Percentiles rank a stretch among this genome's conserved stretches.
phyloP scores from a whole-genome alignment of 352 stramenopile species.

The Pythium scleroteichum region DNA sequence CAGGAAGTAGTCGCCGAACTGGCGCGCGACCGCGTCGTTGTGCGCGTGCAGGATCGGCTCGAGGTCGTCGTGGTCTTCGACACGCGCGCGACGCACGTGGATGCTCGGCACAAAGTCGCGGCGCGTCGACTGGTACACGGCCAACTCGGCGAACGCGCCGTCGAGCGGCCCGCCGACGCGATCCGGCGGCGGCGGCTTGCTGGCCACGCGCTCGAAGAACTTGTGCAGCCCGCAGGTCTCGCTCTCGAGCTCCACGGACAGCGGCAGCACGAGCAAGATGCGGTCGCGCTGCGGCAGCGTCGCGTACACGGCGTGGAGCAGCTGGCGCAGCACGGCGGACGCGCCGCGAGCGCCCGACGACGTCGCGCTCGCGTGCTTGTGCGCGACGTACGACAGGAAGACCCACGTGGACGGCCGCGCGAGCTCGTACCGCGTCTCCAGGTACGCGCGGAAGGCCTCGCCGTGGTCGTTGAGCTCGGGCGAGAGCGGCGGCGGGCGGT shows the following conservation, averaged over 20 bases:
- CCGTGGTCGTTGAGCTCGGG: slow-evolving; percentile 34
- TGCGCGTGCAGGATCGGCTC: slow-evolving; percentile 67
- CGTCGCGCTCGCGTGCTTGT: slow-evolving; percentile 30
- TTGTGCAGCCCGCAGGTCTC: slow-evolving; percentile 55
- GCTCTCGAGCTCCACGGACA: slow-evolving; percentile 43
- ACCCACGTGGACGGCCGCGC: slow-evolving; percentile 44
- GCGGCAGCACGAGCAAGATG: slow-evolving; percentile 56
- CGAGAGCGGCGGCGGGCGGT: slow-evolving; percentile 45
- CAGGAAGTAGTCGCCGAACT: slow-evolving; percentile 92
- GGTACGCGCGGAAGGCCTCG: slow-evolving; percentile 37
- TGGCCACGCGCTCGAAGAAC: slow-evolving; percentile 42
- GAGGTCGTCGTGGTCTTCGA: slow-evolving; percentile 84
- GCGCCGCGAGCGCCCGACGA: slow-evolving; percentile 18
- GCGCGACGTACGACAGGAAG: slow-evolving; percentile 61
- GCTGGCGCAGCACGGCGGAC: slow-evolving; percentile 39
- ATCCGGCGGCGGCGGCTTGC: neutral
- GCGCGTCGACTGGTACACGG: slow-evolving; percentile 47
- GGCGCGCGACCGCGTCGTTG: slow-evolving; percentile 56
- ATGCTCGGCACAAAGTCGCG: slow-evolving; percentile 43
- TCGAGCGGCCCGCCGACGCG: slow-evolving; percentile 9
- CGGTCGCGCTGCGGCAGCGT: slow-evolving; percentile 40
- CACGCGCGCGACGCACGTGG: slow-evolving; percentile 60
- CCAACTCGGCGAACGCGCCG: slow-evolving; percentile 41
- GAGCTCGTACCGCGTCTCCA: slow-evolving; percentile 57
- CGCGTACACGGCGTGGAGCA: slow-evolving; percentile 57